phyloP scores from a whole-genome alignment of 2,329 filamentous ascomycete species.

The Neonectria faginata region DNA sequence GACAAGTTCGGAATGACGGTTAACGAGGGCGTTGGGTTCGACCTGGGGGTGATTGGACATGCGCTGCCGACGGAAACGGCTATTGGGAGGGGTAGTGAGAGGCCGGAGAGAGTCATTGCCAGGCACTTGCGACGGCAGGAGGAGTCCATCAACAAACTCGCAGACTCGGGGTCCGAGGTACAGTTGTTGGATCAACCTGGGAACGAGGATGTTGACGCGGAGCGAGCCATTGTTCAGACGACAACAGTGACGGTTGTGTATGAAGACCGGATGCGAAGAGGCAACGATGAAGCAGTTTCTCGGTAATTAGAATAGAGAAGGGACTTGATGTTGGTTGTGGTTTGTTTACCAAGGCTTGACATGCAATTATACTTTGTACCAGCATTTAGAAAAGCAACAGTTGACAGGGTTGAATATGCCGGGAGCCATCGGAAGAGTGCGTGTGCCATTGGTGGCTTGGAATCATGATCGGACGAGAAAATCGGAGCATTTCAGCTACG shows the following conservation, averaged over 20 bases:
- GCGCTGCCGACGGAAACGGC: slow-evolving; percentile 37
- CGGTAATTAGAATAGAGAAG: no score
- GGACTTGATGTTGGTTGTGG: neutral
- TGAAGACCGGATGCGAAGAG: slow-evolving; percentile 30
- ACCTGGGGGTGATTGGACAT: slow-evolving; percentile 40
- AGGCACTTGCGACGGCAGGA: slow-evolving; percentile 39
- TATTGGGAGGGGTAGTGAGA: slow-evolving; percentile 29
- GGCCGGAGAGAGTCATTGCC: slow-evolving; percentile 29
- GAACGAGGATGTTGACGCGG: slow-evolving; percentile 36
- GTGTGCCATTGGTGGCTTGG: slow-evolving; percentile 19
- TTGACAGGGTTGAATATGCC: neutral
- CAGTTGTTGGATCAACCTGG: slow-evolving; percentile 27
- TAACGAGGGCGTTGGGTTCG: slow-evolving; percentile 32
- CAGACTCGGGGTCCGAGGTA: slow-evolving; percentile 22
- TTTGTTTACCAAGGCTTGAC: no score
- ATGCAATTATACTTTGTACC: no score
- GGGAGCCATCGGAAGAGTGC: slow-evolving; percentile 8
- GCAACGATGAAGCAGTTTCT: neutral
- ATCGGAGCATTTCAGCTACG: slow-evolving; percentile 33
- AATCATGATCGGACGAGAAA: slow-evolving; percentile 10
- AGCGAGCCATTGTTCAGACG: slow-evolving; percentile 41
- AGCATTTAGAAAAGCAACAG: no score
- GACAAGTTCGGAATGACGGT: slow-evolving; percentile 28
- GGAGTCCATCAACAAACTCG: slow-evolving; percentile 41
- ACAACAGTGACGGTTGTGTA: slow-evolving; percentile 43